Base-by-base conservation (phyloP, 148 eudicot species). In the Pouteria glomerata region DNA sequence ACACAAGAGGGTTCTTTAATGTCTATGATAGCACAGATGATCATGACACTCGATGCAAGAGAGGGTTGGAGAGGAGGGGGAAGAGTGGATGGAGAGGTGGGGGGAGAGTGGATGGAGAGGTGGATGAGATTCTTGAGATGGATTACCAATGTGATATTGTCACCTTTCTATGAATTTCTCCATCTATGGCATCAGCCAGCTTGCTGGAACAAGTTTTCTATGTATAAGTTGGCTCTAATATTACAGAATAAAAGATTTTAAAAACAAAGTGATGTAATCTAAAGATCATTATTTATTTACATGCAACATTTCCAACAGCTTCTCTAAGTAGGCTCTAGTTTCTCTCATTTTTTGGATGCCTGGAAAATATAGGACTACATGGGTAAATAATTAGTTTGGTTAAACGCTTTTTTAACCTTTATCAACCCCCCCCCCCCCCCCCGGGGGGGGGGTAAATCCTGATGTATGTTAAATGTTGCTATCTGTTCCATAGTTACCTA, bases 381-480 rank as follows among this genome's bases (percentile, higher is more conserved):
- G 37, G 41, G 27, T 24, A 8, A 33, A 33, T 23, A 37, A 6
- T 16, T 39, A 3, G 66, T 6, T 23, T 39, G 42, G 48, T 11
- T 37, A 60, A 21, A 11, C 24, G 27, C 26, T 18, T 21, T 33
- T n/a, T 34, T 6, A 34, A 33, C 42, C 42, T 60, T 53, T 56
- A 27, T 24, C 6, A 4, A 1, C 12, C 1, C 1, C 6, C 12
- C 7, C 1, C 12, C 1, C 0, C 24, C 58, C 19, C 10, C 35
- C 26, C 3, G 6, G n/a, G 1, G 0, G 3, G 18, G n/a, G n/a
- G n/a, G n/a, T 35, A 1, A 6, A 18, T 41, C 67, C 27, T 39
- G 67, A 10, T 63, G 67, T 50, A 63, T 63, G 67, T 8, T 62
- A 50, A 37, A 35, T 27, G 44, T 39, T 63, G 47, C n/a, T 39